These are phyloP conservation scores for Dalbergia cultrata DNA, from an alignment of 306 rosid species.

Conservation along the genomic window DNA sequence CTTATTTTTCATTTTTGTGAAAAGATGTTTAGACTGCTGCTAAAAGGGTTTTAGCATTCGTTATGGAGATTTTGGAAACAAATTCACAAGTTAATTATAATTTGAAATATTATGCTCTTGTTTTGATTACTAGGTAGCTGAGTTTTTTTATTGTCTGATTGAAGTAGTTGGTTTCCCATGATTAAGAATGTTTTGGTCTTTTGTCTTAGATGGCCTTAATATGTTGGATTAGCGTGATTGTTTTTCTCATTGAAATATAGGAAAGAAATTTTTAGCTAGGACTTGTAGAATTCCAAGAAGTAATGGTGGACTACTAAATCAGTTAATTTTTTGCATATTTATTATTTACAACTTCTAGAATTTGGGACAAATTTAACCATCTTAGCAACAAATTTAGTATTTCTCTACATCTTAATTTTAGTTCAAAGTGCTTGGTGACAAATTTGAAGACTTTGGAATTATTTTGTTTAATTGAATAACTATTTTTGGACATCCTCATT, in stretches of 20 bases:
- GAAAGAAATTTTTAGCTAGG: not conserved
- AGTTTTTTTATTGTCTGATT: not conserved
- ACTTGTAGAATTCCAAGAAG: no score
- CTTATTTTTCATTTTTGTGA: not conserved
- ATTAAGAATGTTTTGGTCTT: conserved; percentile 7
- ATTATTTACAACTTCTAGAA: not conserved
- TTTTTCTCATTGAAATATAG: no score
- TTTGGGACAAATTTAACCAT: not conserved
- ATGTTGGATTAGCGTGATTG: not conserved
- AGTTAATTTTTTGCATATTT: no score
- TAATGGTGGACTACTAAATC: no score
- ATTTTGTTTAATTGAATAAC: conserved; percentile 16
- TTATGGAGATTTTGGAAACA: not conserved
- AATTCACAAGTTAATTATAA: not conserved
- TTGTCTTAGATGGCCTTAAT: not conserved
- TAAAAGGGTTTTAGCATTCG: conserved; percentile 15
- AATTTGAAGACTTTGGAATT: no score
- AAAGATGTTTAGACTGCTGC: no score
- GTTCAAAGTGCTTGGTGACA: no score
- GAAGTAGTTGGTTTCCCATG: conserved; percentile 25
- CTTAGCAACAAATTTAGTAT: not conserved
- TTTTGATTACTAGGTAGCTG: not conserved
- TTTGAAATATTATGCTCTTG: not conserved
- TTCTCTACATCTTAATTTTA: no score
- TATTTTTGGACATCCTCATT: not conserved